phyloP scores from a whole-genome alignment of 768 basidiomycete species.

The Kondoa malvinella region DNA sequence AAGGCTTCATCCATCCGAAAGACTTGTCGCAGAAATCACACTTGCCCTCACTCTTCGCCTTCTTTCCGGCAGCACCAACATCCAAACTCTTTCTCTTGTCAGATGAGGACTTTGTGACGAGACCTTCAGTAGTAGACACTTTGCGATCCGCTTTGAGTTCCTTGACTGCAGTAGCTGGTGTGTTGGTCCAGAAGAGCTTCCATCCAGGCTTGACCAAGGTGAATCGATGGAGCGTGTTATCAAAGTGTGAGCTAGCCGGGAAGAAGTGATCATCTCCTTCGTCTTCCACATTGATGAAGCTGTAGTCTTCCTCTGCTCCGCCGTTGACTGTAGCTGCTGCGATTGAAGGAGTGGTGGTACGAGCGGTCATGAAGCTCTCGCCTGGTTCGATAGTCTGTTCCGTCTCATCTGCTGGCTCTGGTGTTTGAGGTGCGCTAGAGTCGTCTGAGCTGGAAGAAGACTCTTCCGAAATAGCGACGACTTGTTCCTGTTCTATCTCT shows the following conservation, averaged over 20 bases:
- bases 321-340: conserved; percentile 18
- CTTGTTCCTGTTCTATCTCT: background rate
- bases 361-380: conserved; percentile 10
- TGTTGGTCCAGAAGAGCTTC: conserved; percentile 24
- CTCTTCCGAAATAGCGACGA: background rate
- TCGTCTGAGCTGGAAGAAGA: conserved; percentile 28
- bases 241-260: conserved; percentile 22
- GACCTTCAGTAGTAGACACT: background rate
- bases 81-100: conserved; percentile 2
- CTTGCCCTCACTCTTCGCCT: conserved; percentile 32
- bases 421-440: conserved; percentile 42
- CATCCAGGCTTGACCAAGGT: conserved; percentile 62
- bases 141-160: conserved; percentile 8
- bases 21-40: conserved; percentile 70
- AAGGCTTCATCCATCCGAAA: conserved; percentile 61
- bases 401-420: conserved; percentile 12
- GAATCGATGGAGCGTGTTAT: conserved; percentile 55
- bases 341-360: conserved; percentile 18
- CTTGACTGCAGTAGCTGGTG: conserved; percentile 11
- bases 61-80: conserved; percentile 2
- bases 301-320: conserved; percentile 23
- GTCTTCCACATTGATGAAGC: background rate
- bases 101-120: background rate
- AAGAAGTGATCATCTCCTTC: conserved; percentile 3
- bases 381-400: background rate